A percentile compares a stretch with the other conserved stretches of the same genome.
Evolutionary conservation across 2,329 filamentous ascomycete genomes (phyloP).

Genomic region (Colletotrichum shisoi): DNA sequence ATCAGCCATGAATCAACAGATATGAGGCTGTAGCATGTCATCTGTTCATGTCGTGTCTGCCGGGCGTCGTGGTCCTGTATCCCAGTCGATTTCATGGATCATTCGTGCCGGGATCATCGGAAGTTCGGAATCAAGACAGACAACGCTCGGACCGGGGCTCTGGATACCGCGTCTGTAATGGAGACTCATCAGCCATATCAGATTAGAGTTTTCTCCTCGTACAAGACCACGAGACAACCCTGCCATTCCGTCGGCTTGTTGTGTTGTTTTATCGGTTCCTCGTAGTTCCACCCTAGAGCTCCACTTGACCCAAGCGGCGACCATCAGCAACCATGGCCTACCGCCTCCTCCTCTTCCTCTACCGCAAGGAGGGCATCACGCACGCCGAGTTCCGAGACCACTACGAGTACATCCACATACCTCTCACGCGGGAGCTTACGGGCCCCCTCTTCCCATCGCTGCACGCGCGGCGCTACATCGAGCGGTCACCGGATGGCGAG

Average conservation of each 20-base stretch:
- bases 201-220: constrained; percentile 1
- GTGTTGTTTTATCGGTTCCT: background rate
- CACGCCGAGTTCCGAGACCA: constrained; percentile 42
- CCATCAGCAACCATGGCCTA: constrained; percentile 5
- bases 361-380: constrained; percentile 40
- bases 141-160: constrained; percentile 1
- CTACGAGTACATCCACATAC: constrained; percentile 43
- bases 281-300: background rate
- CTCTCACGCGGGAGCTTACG: constrained; percentile 41
- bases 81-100: too few relatives aligned
- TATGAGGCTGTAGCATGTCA: too few relatives aligned
- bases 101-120: background rate
- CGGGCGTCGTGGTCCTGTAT: too few relatives aligned
- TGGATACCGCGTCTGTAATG: too few relatives aligned
- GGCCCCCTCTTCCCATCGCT: constrained; percentile 41
- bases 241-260: background rate
- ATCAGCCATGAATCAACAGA: too few relatives aligned
- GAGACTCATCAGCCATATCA: background rate
- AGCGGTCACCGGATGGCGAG: constrained; percentile 22
- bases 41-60: too few relatives aligned
- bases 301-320: background rate
- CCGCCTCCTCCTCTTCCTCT: constrained; percentile 39
- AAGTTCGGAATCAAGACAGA: background rate
- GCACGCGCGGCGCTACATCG: constrained; percentile 41
- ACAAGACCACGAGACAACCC: background rate